Percentiles rank a stretch among this genome's conserved stretches.
Evolutionary conservation across 2,329 filamentous ascomycete species (phyloP).

Genomic region (Cladosporium phlei): DNA sequence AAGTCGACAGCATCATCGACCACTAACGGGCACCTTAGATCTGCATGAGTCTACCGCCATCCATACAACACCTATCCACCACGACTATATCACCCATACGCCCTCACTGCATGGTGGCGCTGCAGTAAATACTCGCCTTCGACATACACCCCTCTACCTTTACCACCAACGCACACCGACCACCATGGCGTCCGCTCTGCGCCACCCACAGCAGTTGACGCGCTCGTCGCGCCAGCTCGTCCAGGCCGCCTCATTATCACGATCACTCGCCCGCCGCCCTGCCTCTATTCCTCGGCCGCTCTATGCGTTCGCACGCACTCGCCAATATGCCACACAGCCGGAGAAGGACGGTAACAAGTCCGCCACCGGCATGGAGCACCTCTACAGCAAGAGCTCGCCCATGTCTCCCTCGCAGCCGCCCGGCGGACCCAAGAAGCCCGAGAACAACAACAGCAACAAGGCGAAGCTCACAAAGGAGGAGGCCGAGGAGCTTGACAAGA

Average conservation of each 20-base stretch:
- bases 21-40: too few species aligned
- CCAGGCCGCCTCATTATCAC: slow-evolving; percentile 31
- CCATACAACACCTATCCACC: too few species aligned
- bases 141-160: neutral
- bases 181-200: slow-evolving; percentile 32
- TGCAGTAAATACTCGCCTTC: slow-evolving; percentile 3
- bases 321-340: slow-evolving; percentile 40
- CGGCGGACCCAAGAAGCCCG: slow-evolving; percentile 34
- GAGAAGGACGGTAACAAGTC: slow-evolving; percentile 26
- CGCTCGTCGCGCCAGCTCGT: slow-evolving; percentile 32
- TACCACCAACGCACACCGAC: neutral
- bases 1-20: too few species aligned
- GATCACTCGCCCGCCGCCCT: slow-evolving; percentile 32
- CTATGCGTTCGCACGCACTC: slow-evolving; percentile 40
- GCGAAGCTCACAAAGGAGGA: slow-evolving; percentile 52
- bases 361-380: slow-evolving; percentile 42
- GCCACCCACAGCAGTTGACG: slow-evolving; percentile 31
- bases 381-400: slow-evolving; percentile 41
- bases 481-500: slow-evolving; percentile 53
- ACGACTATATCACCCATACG: too few species aligned
- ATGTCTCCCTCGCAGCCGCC: slow-evolving; percentile 33
- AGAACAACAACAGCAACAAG: slow-evolving; percentile 37
- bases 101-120: slow-evolving; percentile 9
- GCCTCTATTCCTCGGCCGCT: slow-evolving; percentile 39
- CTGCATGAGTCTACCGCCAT: too few species aligned